Percentiles rank a stretch among this genome's conserved stretches.
These are phyloP conservation scores for Populus hybrid DNA, from an alignment of 441 rosid species.

Conservation along the genomic window DNA sequence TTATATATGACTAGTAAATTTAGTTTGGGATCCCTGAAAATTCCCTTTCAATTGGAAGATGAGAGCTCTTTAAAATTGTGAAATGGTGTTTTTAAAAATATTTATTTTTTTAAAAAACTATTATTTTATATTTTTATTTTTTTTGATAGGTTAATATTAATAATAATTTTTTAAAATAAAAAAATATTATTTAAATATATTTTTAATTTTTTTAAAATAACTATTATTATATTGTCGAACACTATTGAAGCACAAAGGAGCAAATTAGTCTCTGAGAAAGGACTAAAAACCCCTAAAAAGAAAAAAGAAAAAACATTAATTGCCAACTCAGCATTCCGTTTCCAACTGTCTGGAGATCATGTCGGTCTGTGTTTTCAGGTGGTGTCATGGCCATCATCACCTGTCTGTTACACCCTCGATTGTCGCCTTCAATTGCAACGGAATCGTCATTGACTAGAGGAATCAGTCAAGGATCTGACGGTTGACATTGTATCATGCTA, in stretches of 20 bases:
- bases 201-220: too few species aligned
- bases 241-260: neutral
- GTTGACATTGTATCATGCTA: neutral
- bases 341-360: slow-evolving; percentile 27
- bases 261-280: slow-evolving; percentile 5
- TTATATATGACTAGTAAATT: too few species aligned
- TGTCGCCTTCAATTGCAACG: neutral
- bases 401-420: slow-evolving; percentile 13
- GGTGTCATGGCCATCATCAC: slow-evolving; percentile 18
- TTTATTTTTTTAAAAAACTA: too few species aligned
- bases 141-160: too few species aligned
- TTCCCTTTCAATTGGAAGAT: too few species aligned
- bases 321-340: slow-evolving; percentile 34
- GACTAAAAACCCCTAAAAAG: neutral
- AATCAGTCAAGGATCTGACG: slow-evolving; percentile 6
- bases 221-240: too few species aligned
- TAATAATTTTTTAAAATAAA: too few species aligned
- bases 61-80: too few species aligned
- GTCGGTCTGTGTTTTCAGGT: slow-evolving; percentile 28
- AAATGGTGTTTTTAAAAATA: too few species aligned
- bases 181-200: too few species aligned
- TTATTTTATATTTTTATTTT: too few species aligned
- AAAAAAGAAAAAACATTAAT: neutral
- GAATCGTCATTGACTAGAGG: neutral
- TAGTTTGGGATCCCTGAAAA: too few species aligned